Evolutionary conservation across 306 rosid species (phyloP).

Genomic region (peach (Prunus persica)): Prunus_persica_NCBIv2 NC_034009.1:6708001-6708500

Average conservation of each 20-base stretch:
- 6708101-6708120: conserved; percentile 77
- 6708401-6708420: conserved; percentile 53
- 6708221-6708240: conserved; percentile 74
- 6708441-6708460: conserved; percentile 54
- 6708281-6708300: conserved; percentile 67
- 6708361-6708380: conserved; percentile 59
- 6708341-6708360: conserved; percentile 67
- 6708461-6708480: conserved; percentile 65
- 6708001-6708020: conserved; percentile 78
- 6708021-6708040: conserved; percentile 84
- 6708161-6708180: conserved; percentile 75
- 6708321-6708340: conserved; percentile 76
- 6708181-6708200: conserved; percentile 62
- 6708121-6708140: conserved; percentile 57
- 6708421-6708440: conserved; percentile 58
- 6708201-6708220: conserved; percentile 65
- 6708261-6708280: conserved; percentile 54
- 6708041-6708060: conserved; percentile 89
- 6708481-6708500: conserved; percentile 57
- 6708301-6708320: conserved; percentile 53
- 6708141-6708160: conserved; percentile 61
- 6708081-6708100: conserved; percentile 68
- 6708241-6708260: conserved; percentile 60
- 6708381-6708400: conserved; percentile 53
- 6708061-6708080: conserved; percentile 62